Evolutionary conservation across 1,139 yeast species (phyloP).

Genomic region (Saccharomyces hybrid): DNA sequence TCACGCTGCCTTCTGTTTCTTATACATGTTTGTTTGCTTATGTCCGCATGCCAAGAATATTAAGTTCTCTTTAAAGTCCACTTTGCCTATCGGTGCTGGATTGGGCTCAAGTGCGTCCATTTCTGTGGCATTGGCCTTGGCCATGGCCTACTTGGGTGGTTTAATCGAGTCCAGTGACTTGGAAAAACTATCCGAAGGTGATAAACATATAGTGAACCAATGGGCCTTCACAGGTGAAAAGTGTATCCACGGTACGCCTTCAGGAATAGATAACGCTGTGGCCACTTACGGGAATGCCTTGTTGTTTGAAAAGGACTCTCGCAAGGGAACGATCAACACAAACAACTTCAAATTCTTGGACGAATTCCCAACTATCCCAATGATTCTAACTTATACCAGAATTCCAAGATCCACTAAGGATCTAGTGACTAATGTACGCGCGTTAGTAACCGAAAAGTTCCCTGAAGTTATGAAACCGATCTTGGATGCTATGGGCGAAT

Average conservation of each 20-base stretch:
- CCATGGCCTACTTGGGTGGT: slow-evolving; percentile 57
- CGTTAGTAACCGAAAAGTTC: slow-evolving; percentile 39
- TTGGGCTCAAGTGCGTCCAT: slow-evolving; percentile 91
- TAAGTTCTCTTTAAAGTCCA: slow-evolving; percentile 63
- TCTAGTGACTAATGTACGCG: slow-evolving; percentile 70
- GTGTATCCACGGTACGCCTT: slow-evolving; percentile 94
- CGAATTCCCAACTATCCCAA: slow-evolving; percentile 56
- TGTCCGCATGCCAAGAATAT: slow-evolving; percentile 47
- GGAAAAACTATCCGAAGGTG: slow-evolving; percentile 33
- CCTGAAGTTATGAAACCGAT: slow-evolving; percentile 49
- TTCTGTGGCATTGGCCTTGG: slow-evolving; percentile 76
- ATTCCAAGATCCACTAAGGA: slow-evolving; percentile 83
- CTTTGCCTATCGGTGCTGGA: slow-evolving; percentile 95
- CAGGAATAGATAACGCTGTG: slow-evolving; percentile 94
- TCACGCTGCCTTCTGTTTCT: slow-evolving; percentile 78
- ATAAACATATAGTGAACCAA: slow-evolving; percentile 57
- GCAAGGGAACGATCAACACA: slow-evolving; percentile 15
- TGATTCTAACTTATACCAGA: slow-evolving; percentile 75
- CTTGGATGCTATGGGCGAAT: slow-evolving; percentile 60
- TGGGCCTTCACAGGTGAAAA: slow-evolving; percentile 95
- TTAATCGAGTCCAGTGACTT: slow-evolving; percentile 55
- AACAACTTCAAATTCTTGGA: slow-evolving; percentile 19
- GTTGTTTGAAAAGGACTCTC: slow-evolving; percentile 55
- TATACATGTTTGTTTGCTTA: slow-evolving; percentile 62
- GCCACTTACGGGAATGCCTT: slow-evolving; percentile 97